phyloP scores from a whole-genome alignment of 2,329 filamentous ascomycete genomes.

The Madurella fahalii region DNA sequence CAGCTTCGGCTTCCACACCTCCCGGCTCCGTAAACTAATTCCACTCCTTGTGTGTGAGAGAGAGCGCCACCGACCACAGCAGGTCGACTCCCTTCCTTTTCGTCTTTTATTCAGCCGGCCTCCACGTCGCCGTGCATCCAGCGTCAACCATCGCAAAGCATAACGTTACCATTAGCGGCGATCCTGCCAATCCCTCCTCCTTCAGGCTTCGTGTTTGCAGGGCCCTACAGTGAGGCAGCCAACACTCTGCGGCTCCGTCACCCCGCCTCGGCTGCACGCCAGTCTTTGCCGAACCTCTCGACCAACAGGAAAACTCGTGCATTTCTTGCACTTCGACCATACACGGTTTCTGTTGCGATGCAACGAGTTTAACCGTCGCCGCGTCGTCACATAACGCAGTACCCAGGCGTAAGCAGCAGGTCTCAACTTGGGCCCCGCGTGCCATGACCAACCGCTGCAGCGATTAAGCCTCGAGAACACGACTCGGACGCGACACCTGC shows the following conservation, averaged over 20 bases:
- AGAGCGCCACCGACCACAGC: not conserved
- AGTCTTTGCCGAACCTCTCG: not conserved
- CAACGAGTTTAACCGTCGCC: not conserved
- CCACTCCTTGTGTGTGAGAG: not conserved
- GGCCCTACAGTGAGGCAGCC: slow-evolving; percentile 4
- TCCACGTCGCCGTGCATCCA: too few relatives aligned
- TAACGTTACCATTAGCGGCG: not conserved
- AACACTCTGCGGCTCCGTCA: not conserved
- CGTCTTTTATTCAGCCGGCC: not conserved
- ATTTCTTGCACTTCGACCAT: not conserved
- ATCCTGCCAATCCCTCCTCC: not conserved
- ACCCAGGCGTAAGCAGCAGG: not conserved
- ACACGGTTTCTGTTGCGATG: slow-evolving; percentile 1
- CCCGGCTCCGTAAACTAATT: not conserved
- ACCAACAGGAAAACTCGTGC: not conserved
- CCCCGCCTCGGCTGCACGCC: not conserved
- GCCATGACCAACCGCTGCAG: too few relatives aligned
- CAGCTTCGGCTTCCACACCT: not conserved
- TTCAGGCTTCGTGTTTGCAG: not conserved
- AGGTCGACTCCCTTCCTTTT: not conserved
- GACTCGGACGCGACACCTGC: too few relatives aligned
- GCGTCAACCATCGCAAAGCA: too few relatives aligned
- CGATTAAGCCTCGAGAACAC: too few relatives aligned
- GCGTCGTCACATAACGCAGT: too few relatives aligned
- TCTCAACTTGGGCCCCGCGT: not conserved